Conservation (phyloP, 2,329 filamentous ascomycete genomes). For the Phyllosticta citribraziliensis region DNA sequence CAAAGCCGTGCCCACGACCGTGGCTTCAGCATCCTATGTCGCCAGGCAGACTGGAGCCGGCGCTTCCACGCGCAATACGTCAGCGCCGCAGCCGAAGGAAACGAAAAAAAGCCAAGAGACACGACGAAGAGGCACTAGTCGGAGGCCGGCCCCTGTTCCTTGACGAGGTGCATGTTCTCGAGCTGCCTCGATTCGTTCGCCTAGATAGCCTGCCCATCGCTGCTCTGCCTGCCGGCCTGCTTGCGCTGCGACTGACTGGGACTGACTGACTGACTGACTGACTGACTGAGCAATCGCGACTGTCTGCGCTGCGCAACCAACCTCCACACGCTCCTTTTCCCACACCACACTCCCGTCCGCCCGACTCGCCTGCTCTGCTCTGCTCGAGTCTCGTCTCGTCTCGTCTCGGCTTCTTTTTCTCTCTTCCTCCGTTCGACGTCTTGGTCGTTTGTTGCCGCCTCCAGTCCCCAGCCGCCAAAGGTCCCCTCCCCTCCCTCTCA, state of each 20-base stretch:
- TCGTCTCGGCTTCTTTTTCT: background rate
- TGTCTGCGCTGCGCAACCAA: background rate
- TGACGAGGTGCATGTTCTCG: background rate
- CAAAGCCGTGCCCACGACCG: too few species aligned
- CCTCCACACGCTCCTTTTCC: slow-evolving; percentile 10
- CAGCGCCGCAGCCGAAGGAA: background rate
- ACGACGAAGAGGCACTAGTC: background rate
- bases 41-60: background rate
- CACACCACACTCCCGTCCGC: background rate
- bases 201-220: background rate
- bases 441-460: background rate
- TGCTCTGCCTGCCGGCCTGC: background rate
- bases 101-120: background rate
- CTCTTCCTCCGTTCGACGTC: background rate
- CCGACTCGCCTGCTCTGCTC: too few species aligned
- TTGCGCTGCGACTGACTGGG: background rate
- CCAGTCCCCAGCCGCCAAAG: background rate
- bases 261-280: background rate
- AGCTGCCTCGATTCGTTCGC: background rate
- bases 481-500: background rate
- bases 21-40: background rate
- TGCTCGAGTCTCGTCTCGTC: too few species aligned
- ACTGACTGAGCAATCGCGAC: slow-evolving; percentile 7
- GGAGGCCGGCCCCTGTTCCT: background rate
- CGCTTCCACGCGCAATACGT: background rate